Base-by-base conservation (phyloP, 139 green algal species). In the Coelastrella sp. region DNA sequence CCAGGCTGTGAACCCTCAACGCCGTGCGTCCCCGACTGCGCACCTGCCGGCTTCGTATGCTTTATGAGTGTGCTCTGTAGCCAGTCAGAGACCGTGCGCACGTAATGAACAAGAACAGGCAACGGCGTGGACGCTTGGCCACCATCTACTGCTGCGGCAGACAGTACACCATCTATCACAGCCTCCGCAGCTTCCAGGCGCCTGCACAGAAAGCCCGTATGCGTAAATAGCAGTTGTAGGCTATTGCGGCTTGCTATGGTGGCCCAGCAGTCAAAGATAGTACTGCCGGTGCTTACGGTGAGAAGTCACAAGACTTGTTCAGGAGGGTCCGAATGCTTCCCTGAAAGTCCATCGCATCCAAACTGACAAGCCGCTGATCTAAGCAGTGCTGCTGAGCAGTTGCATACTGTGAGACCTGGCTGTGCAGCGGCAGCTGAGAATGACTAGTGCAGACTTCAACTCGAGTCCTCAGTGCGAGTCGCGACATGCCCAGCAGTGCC, bases 81-180 rank as follows among this genome's bases (percentile, higher is more conserved):
- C 64, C 82, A 78, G 2, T 88, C 82, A 32, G 74, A 10, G 0
- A 47, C 65, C 3, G 65, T 65, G 13, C 65, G 32, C 5, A 64
- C 65, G 65, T 88, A 88, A 65, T 88, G 82, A 32, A 56, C 14
- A 3, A 78, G 32, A 17, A 88, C 82, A 17, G 82, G 82, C 13
- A 64, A 16, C 23, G 82, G 82, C 19, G 65, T 74, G 80, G 7
- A 22, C 73, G 6, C 56, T 47, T 22, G 5, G 58, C 22, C 81
- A 77, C 22, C 60, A 56, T 19, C 82, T n/a, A 13, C 82, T 19
- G 23, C 64, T 32, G 64, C 61, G 47, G 81, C 23, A 65, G 81
- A 11, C 32, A 88, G 65, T 65, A 88, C n/a, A 6, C 16, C 64
- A 4, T 88, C 32, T 61, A 88, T 65, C 3, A 88, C 23, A 0